Conservation (phyloP, 176 grass and related monocot species). For the Ensete ventricosum region DNA sequence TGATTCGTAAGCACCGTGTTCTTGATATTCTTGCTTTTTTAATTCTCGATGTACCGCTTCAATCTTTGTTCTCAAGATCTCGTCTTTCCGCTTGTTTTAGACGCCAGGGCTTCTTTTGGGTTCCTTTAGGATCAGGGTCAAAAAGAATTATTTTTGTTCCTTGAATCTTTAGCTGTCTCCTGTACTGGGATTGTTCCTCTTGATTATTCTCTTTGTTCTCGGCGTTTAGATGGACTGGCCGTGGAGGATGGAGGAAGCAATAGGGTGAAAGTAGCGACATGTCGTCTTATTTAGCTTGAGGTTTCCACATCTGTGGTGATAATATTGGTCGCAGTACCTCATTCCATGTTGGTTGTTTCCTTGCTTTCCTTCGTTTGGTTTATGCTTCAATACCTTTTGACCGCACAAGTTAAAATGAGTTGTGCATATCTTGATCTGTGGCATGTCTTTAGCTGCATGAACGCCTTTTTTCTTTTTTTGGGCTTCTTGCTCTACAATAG, state of each 20-base stretch:
- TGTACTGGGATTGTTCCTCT: too few species aligned
- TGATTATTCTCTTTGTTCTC: too few species aligned
- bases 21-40: too few species aligned
- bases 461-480: not conserved
- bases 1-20: not conserved
- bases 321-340: not conserved
- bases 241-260: not conserved
- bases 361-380: not conserved
- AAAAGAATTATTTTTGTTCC: not conserved
- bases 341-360: not conserved
- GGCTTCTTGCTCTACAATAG: not conserved
- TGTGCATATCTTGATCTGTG: not conserved
- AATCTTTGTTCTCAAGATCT: not conserved
- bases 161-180: too few species aligned
- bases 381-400: not conserved
- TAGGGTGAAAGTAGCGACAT: not conserved
- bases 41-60: too few species aligned
- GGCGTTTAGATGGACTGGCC: not conserved
- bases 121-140: not conserved
- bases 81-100: not conserved
- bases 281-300: not conserved
- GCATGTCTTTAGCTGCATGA: not conserved
- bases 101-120: not conserved
- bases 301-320: not conserved
- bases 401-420: not conserved